These are phyloP conservation scores for Celoporthe dispersa DNA, from an alignment of 2,329 filamentous ascomycete genomes.

Conservation along the genomic window DNA sequence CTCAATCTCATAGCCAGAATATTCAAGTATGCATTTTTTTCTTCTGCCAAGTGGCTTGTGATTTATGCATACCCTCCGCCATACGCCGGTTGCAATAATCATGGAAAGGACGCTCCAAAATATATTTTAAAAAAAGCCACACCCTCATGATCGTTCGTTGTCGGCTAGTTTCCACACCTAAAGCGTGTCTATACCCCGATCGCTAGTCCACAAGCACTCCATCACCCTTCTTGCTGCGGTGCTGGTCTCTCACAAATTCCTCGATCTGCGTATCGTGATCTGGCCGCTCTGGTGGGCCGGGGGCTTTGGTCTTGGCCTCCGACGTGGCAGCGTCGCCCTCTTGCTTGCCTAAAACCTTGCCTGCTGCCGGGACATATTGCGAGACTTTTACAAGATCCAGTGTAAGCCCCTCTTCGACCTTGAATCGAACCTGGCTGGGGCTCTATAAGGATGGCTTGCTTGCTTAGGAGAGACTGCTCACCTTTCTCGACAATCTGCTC, in stretches of 20 bases:
- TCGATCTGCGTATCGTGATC: slow-evolving; percentile 54
- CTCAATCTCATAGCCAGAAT: not conserved
- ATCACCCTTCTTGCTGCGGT: slow-evolving; percentile 48
- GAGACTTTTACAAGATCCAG: slow-evolving; percentile 26
- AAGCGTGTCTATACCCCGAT: too few relatives aligned
- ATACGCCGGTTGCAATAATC: not conserved
- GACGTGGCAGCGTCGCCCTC: slow-evolving; percentile 35
- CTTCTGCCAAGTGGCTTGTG: not conserved
- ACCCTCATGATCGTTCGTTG: not conserved
- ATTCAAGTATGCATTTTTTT: not conserved
- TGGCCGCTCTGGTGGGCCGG: slow-evolving; percentile 49
- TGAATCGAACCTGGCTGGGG: not conserved
- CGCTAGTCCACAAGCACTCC: slow-evolving; percentile 21
- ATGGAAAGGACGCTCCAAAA: not conserved
- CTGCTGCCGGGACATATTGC: slow-evolving; percentile 49
- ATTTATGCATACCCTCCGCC: not conserved
- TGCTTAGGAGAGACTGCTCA: not conserved
- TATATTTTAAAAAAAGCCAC: too few relatives aligned
- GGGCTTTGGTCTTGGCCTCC: slow-evolving; percentile 29
- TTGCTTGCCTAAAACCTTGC: slow-evolving; percentile 44
- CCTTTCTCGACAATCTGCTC: slow-evolving; percentile 27
- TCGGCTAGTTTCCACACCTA: too few relatives aligned
- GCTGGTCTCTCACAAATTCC: slow-evolving; percentile 58
- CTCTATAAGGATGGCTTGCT: not conserved
- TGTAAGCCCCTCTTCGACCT: not conserved